Evolutionary conservation across 2,329 filamentous ascomycete genomes (phyloP), one percentile per base, ranked within the genome.

Genomic region (Colletotrichum noveboracense): DNA sequence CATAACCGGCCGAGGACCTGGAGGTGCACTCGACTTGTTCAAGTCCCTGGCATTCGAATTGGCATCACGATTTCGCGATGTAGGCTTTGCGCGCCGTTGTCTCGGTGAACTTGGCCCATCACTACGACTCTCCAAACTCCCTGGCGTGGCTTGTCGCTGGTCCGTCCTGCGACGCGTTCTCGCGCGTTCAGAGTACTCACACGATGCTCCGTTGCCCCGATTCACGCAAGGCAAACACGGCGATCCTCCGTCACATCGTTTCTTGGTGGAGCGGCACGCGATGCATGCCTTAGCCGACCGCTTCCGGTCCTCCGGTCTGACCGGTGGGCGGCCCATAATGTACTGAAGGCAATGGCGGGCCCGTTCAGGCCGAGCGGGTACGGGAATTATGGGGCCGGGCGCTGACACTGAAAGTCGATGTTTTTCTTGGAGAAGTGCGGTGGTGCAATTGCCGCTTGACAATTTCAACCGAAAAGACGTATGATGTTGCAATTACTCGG

Each of bases 271-370:
- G 34, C 87, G 85, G 77, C 89, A 90, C 7, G 85, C 80, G 62
- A 84, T 83, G 77, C 89, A 90, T 9, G 89, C 89, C 72, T 88
- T 86, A 26, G 84, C 85, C 18, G 87, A 87, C 55, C 89, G 85
- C 71, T 87, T 85, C 7, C 89, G 86, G 76, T 89, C 86, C 64
- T 86, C 85, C 4, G 87, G 87, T 24, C 84, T 84, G 26, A 90
- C 88, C 77, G 87, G 89, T 14, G 88, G 88, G 26, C 89, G 88
- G 74, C 88, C 88, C 88, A 91, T 91, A n/a, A 14, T 38, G 64
- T 18, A 9, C 14, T 14, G 16, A 24, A 14, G 18, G 38, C 3
- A 32, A n/a, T n/a, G 21, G 48, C 55, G 24, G 18, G 66, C 2
- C 32, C 38, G 28, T 32, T 9, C 48, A n/a, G 28, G 34, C 16